phyloP scores from a whole-genome alignment of 176 grass and related monocot species.

The Luzula sylvatica region DNA sequence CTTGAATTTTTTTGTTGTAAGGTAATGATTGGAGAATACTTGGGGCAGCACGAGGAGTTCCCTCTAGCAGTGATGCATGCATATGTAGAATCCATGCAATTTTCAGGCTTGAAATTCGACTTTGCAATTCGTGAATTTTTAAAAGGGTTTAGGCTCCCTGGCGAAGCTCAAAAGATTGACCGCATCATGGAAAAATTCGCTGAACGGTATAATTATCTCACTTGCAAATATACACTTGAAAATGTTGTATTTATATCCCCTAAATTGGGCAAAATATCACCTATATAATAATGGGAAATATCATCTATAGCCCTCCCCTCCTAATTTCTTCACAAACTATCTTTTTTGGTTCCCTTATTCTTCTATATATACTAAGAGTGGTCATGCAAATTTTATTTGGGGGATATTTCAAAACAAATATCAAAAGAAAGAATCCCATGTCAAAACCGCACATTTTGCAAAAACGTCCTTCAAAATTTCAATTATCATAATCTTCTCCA shows the following conservation, averaged over 20 bases:
- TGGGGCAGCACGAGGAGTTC: conserved; percentile 96
- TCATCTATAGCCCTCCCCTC: not conserved
- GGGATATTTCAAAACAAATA: too few relatives aligned
- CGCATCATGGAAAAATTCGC: conserved; percentile 99
- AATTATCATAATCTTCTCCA: conserved; percentile 2
- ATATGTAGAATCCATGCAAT: conserved; percentile 98
- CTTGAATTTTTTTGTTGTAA: conserved; percentile 20
- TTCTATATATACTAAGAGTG: too few relatives aligned
- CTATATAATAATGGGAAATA: not conserved
- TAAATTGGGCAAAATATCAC: not conserved
- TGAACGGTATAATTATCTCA: conserved; percentile 60
- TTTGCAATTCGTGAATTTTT: conserved; percentile 85
- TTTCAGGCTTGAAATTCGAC: conserved; percentile 91
- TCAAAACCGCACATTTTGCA: too few relatives aligned
- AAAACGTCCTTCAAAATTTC: conserved; percentile 1
- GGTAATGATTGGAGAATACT: conserved; percentile 99
- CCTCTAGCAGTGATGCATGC: conserved; percentile 98
- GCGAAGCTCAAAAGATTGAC: conserved; percentile 99
- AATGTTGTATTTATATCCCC: too few relatives aligned
- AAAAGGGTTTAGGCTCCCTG: conserved; percentile 93
- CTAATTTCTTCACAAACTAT: too few relatives aligned
- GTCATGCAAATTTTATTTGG: too few relatives aligned
- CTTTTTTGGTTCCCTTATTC: too few relatives aligned
- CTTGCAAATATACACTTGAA: not conserved
- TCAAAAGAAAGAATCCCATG: too few relatives aligned